phyloP scores from a whole-genome alignment of 2,329 filamentous ascomycete genomes.

The Epichloe scottii region DNA sequence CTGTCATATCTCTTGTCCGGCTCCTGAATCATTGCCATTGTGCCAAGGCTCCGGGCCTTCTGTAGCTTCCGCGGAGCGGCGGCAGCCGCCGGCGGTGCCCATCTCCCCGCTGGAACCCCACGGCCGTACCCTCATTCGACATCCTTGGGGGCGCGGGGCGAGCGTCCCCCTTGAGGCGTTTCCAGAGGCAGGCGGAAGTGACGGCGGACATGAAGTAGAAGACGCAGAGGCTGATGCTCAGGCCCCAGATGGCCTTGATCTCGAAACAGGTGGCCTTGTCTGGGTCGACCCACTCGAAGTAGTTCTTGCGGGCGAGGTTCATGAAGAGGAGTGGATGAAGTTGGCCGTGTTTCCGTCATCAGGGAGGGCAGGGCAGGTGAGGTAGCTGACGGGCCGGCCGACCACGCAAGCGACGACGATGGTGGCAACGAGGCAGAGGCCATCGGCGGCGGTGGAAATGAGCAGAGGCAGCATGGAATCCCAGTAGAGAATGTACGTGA shows the following conservation, averaged over 20 bases:
- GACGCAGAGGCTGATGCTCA: conserved; percentile 67
- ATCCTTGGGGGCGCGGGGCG: conserved; percentile 29
- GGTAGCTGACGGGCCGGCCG: conserved; percentile 67
- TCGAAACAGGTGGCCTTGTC: conserved; percentile 60
- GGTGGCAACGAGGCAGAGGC: conserved; percentile 59
- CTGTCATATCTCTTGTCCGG: conserved; percentile 19
- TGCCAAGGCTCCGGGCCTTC: conserved; percentile 23
- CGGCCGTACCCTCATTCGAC: conserved; percentile 38
- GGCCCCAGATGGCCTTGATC: conserved; percentile 78
- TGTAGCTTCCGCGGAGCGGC: conserved; percentile 10
- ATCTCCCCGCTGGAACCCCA: conserved; percentile 18
- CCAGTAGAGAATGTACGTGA: conserved; percentile 71
- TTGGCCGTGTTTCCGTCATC: conserved; percentile 27
- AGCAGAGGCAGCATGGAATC: conserved; percentile 66
- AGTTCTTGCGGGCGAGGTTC: conserved; percentile 22
- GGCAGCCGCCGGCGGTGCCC: neutral
- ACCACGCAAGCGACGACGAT: conserved; percentile 66
- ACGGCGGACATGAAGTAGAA: conserved; percentile 53
- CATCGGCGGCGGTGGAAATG: conserved; percentile 53
- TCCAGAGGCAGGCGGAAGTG: conserved; percentile 49
- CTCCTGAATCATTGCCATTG: conserved; percentile 21
- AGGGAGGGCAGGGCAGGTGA: conserved; percentile 52
- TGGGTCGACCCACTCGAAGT: conserved; percentile 35
- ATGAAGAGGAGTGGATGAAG: conserved; percentile 32
- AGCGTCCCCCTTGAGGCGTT: conserved; percentile 34